These are phyloP conservation scores for Laburnicola sp. DNA, from an alignment of 2,329 filamentous ascomycete species.

Conservation along the genomic window DNA sequence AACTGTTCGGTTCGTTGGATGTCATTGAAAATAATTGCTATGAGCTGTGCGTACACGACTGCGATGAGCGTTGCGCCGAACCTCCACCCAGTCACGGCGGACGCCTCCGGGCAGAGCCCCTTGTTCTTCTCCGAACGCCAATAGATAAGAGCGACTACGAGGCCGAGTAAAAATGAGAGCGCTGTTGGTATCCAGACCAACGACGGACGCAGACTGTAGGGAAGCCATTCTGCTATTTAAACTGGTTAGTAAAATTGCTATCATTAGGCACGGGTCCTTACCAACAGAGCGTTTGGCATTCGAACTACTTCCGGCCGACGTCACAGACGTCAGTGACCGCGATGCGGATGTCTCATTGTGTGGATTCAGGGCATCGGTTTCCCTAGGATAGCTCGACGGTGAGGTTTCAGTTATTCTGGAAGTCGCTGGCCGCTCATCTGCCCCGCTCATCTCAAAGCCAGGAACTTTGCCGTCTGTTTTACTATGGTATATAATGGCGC, in stretches of 20 bases:
- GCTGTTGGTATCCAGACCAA: slow-evolving; percentile 10
- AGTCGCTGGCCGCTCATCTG: not conserved
- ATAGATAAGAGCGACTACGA: slow-evolving; percentile 9
- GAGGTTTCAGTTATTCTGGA: not conserved
- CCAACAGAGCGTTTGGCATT: not conserved
- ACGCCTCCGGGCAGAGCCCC: slow-evolving; percentile 13
- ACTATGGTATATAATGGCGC: too few relatives aligned
- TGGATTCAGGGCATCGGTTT: not conserved
- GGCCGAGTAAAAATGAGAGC: slow-evolving; percentile 1
- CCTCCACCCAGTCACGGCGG: slow-evolving; percentile 10
- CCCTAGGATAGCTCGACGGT: not conserved
- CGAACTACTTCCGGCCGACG: not conserved
- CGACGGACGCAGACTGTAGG: slow-evolving; percentile 14
- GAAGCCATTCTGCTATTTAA: slow-evolving; percentile 12
- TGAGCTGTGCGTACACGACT: slow-evolving; percentile 14
- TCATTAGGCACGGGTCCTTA: not conserved
- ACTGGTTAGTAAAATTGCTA: not conserved
- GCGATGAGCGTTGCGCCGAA: slow-evolving; percentile 17
- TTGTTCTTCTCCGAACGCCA: slow-evolving; percentile 14
- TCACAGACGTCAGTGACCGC: not conserved
- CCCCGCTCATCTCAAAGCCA: not conserved
- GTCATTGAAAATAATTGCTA: slow-evolving; percentile 16
- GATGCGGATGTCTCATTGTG: not conserved
- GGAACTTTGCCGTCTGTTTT: not conserved
- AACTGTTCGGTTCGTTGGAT: slow-evolving; percentile 19